phyloP scores from a whole-genome alignment of 192 early-diverging fungal genomes.

The Mortierella claussenii region DNA sequence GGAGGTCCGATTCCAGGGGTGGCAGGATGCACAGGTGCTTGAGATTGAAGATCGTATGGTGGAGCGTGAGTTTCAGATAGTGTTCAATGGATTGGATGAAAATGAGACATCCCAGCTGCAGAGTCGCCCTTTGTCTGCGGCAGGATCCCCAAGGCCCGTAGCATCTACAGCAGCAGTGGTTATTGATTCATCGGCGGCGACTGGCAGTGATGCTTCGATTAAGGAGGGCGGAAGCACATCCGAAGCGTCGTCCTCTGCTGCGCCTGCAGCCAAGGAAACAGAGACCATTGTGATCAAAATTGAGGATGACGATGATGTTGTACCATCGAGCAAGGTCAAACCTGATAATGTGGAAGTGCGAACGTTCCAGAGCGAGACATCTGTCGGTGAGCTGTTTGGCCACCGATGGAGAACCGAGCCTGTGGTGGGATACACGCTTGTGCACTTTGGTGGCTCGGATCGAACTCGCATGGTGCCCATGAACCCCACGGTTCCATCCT shows the following conservation, averaged over 20 bases:
- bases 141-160: constrained; percentile 6
- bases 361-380: constrained; percentile 45
- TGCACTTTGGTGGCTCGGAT: constrained; percentile 48
- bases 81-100: constrained; percentile 43
- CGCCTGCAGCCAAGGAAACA: constrained; percentile 1
- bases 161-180: too few relatives aligned
- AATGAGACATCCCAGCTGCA: constrained; percentile 6
- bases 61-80: constrained; percentile 46
- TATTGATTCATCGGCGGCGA: background rate
- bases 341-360: constrained; percentile 16
- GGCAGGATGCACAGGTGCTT: constrained; percentile 52
- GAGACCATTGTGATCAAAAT: constrained; percentile 40
- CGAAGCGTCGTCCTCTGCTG: background rate
- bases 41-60: constrained; percentile 47
- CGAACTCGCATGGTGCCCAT: constrained; percentile 49
- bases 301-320: constrained; percentile 33
- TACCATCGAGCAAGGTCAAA: background rate
- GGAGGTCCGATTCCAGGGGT: constrained; percentile 49
- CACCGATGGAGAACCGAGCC: constrained; percentile 52
- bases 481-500: constrained; percentile 48
- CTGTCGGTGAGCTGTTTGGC: constrained; percentile 47
- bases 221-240: background rate
- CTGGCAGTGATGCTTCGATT: background rate
- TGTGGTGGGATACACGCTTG: constrained; percentile 42
- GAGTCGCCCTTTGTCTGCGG: constrained; percentile 1